These are phyloP conservation scores for Trebouxia gelatinosa DNA, from an alignment of 163 green algal species.

Conservation along the genomic window DNA sequence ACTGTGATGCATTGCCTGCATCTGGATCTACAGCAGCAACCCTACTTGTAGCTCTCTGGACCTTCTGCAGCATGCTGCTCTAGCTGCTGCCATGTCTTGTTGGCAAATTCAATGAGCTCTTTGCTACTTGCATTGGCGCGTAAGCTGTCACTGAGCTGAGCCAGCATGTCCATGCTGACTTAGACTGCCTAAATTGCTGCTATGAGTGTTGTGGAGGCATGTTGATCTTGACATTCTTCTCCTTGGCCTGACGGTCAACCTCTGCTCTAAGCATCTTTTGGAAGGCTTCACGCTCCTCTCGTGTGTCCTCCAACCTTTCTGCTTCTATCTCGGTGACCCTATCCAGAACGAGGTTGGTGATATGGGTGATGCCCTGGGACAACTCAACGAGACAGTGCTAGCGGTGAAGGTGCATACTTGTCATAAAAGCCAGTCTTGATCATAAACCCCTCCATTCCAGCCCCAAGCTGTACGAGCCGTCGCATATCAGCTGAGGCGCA, in stretches of 20 bases:
- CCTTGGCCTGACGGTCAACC: constrained; percentile 46
- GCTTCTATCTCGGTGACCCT: constrained; percentile 77
- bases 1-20: too few relatives aligned
- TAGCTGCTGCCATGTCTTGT: constrained; percentile 15
- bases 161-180: neutral
- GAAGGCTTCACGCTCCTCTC: constrained; percentile 60
- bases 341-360: neutral
- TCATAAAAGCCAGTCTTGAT: constrained; percentile 94
- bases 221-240: constrained; percentile 46
- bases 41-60: neutral
- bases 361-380: too few relatives aligned
- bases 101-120: constrained; percentile 1
- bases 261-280: constrained; percentile 41
- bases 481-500: neutral
- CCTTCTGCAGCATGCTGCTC: constrained; percentile 14
- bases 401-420: constrained; percentile 48
- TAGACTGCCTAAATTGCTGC: neutral
- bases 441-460: constrained; percentile 93
- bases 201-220: constrained; percentile 31
- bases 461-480: constrained; percentile 59
- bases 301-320: constrained; percentile 54
- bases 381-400: too few relatives aligned
- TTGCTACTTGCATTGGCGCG: too few relatives aligned
- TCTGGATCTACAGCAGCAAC: too few relatives aligned
- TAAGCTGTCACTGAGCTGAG: neutral